phyloP scores from a whole-genome alignment of 768 basidiomycete species.

The Postia placenta region DNA sequence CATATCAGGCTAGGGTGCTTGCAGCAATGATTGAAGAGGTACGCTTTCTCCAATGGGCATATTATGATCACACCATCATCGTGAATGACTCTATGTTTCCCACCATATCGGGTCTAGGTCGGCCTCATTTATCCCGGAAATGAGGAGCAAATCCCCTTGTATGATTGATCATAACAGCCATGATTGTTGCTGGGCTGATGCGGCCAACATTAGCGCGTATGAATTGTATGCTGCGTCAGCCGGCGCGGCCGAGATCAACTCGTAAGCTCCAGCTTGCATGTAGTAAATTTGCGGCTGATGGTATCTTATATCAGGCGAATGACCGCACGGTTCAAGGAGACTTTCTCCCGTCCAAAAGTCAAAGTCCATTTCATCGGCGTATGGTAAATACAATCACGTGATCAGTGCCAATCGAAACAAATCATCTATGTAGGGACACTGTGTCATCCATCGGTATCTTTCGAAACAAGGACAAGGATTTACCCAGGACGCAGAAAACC shows the following conservation, averaged over 20 bases:
- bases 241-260: no score
- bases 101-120: constrained; percentile 19
- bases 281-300: no score
- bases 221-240: no score
- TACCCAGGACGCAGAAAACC: constrained; percentile 6
- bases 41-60: neutral
- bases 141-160: constrained; percentile 28
- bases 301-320: no score
- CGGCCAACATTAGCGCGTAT: no score
- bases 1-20: constrained; percentile 34
- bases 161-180: neutral
- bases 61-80: no score
- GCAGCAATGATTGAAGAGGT: constrained; percentile 37
- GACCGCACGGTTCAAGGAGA: constrained; percentile 26
- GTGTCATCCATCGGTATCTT: constrained; percentile 19
- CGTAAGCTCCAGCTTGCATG: no score
- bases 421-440: constrained; percentile 12
- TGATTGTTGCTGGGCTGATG: neutral
- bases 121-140: constrained; percentile 27
- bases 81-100: no score
- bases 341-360: constrained; percentile 20
- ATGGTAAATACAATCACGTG: constrained; percentile 19
- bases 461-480: constrained; percentile 8
- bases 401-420: neutral
- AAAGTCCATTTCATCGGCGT: constrained; percentile 29